These are phyloP conservation scores for Anastatica hierochuntica DNA, from an alignment of 345 rosid genomes.

Conservation along the genomic window DNA sequence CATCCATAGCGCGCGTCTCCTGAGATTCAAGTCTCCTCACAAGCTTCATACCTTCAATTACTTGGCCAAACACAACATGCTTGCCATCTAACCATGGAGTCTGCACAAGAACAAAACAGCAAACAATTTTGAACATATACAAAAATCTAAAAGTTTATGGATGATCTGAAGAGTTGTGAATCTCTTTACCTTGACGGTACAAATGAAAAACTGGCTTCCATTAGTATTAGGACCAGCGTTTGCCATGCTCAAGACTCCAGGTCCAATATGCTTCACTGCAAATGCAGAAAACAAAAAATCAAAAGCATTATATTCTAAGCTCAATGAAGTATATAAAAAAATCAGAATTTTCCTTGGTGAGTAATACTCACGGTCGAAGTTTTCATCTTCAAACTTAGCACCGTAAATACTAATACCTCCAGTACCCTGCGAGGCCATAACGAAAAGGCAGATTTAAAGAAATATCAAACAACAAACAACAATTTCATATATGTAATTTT, in stretches of 20 bases:
- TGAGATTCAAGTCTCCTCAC: constrained; percentile 61
- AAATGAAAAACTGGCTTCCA: constrained; percentile 91
- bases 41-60: constrained; percentile 70
- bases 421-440: constrained; percentile 59
- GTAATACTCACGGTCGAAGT: constrained; percentile 50
- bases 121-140: no score
- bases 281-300: background rate
- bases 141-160: no score
- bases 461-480: background rate
- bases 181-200: constrained; percentile 75
- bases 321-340: no score
- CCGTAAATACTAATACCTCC: constrained; percentile 90
- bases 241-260: constrained; percentile 91
- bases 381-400: constrained; percentile 66
- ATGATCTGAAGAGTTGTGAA: no score
- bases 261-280: constrained; percentile 85
- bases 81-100: constrained; percentile 82
- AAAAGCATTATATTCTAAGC: background rate
- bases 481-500: no score
- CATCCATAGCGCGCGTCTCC: constrained; percentile 64
- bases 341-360: background rate
- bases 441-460: no score
- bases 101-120: constrained; percentile 1
- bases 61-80: constrained; percentile 84
- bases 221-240: constrained; percentile 91